A percentile compares a stretch with the other conserved stretches of the same genome.
These are phyloP conservation scores for Mycena sanguinolenta DNA, from an alignment of 768 basidiomycete species.

Conservation along the genomic window DNA sequence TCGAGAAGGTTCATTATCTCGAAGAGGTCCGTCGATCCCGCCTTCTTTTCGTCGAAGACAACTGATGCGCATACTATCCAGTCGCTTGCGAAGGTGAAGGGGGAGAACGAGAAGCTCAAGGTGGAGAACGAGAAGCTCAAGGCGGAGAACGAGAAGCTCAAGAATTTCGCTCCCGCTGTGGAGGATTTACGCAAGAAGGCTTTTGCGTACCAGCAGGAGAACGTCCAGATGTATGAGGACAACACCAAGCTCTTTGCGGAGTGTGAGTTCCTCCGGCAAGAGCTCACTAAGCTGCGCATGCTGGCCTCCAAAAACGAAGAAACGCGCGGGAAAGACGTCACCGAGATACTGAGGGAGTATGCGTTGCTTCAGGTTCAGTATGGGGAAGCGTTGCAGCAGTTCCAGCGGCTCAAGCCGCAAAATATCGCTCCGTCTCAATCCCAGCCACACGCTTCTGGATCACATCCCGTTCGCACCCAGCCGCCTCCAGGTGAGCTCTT, in stretches of 20 bases:
- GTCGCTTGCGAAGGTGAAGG: background rate
- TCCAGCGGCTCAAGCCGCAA: background rate
- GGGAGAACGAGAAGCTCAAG: too few species aligned
- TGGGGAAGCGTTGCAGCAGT: background rate
- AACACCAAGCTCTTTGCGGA: slow-evolving; percentile 45
- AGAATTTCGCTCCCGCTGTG: background rate
- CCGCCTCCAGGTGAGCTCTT: slow-evolving; percentile 6
- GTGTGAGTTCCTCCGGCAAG: slow-evolving; percentile 12
- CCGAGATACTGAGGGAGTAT: slow-evolving; percentile 9
- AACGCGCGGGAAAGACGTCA: background rate
- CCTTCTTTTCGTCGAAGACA: slow-evolving; percentile 34
- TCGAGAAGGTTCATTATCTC: slow-evolving; percentile 52
- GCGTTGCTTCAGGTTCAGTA: slow-evolving; percentile 3
- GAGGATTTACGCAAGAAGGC: slow-evolving; percentile 24
- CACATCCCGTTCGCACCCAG: background rate
- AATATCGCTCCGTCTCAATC: background rate
- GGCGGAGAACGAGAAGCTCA: background rate
- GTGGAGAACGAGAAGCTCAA: background rate
- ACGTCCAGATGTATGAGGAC: slow-evolving; percentile 53
- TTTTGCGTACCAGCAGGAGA: slow-evolving; percentile 37
- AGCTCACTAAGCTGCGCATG: background rate
- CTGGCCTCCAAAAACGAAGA: background rate
- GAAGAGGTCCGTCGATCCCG: slow-evolving; percentile 44
- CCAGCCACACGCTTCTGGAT: background rate
- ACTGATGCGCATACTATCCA: background rate